Evolutionary conservation across 73 alveolate genomes (phyloP), one percentile per base, ranked within the genome.

Genomic region (Paramecium octaurelia): DNA sequence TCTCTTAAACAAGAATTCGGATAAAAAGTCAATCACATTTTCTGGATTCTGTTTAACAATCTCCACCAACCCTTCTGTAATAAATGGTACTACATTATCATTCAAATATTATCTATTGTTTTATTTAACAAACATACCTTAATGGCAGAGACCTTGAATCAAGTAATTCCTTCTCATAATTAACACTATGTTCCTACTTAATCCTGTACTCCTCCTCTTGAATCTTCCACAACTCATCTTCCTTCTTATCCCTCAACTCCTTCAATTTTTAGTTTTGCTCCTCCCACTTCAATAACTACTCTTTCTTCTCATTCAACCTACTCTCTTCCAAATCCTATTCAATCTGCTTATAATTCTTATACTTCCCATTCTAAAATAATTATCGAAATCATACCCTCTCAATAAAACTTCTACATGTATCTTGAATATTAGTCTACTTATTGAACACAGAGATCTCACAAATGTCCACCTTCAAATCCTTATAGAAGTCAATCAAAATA

Each of bases 161-260:
- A 43, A 89, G 77, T 70, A 70, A 31, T 46, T 89, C 94, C 36
- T 68, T 89, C 40, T 89, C 94, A 58, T 89, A 89, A 70, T 89
- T 89, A 42, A 46, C 88, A 27, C 69, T 44, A 70, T 89, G 48
- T 44, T 89, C 77, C 38, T 48, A 70, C 48, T 89, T 89, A n/a
- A 89, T 70, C 48, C 46, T 69, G 16, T 89, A 89, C 31, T 89
- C 94, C 35, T 89, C 94, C 57, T 89, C 94, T 48, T 89, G 48
- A 4, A 89, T 38, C 57, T 83, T 44, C 84, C 90, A 70, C 8
- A 70, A 73, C 46, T 89, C 90, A 59, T 70, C 90, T 35, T 89
- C 94, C 36, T 89, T 71, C 27, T 89, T 46, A 43, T 89, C 75
- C 48, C 92, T 69, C 9, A 42, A 36, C 58, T 89, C 94, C 35